Base-by-base conservation (phyloP, 306 rosid species). In the Arachis hypogaea region DNA sequence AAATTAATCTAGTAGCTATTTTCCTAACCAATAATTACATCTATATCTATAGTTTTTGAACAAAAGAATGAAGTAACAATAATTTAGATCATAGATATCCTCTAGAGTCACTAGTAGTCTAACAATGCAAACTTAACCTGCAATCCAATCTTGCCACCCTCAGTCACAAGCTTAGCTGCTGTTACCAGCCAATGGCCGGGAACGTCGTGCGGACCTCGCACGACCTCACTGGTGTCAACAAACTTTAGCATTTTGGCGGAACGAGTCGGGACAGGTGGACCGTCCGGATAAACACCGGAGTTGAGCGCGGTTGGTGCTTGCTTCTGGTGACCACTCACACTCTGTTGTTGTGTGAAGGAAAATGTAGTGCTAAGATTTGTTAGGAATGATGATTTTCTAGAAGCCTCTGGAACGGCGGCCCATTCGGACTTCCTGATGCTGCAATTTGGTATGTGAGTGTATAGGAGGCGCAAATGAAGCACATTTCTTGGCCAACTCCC, bases 171-270 rank as follows among this genome's bases (percentile, higher is more conserved):
- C 82, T 82, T 88, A 62, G 94, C 97, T 49, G 92, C 94, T 6
- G 83, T 87, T 77, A 91, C 92, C 72, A 91, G 73, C 94, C 97
- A 91, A 74, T 91, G 94, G 6, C 97, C 97, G 0, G 97, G 97
- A 77, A 81, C 74, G 84, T 88, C 89, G 61, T 87, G 94, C 0
- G 97, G 94, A 7, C 94, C 94, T 11, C 90, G 74, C 44, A 84
- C 77, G 14, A 91, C 87, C 90, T 91, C 97, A 0, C 86, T 63
- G 3, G 86, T 84, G n/a, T 88, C 95, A 72, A 91, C 92, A 55
- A 74, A 91, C 69, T 85, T 85, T 11, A 86, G 89, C 75, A 91
- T 75, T 85, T 85, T 91, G 1, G 76, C 72, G 0, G 91, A 81
- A 44, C 76, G 83, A 75, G 81, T 82, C 0, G 86, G 83, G 52